Evolutionary conservation across 768 basidiomycete species (phyloP).

Genomic region (Xerocomus potaroensis): DNA sequence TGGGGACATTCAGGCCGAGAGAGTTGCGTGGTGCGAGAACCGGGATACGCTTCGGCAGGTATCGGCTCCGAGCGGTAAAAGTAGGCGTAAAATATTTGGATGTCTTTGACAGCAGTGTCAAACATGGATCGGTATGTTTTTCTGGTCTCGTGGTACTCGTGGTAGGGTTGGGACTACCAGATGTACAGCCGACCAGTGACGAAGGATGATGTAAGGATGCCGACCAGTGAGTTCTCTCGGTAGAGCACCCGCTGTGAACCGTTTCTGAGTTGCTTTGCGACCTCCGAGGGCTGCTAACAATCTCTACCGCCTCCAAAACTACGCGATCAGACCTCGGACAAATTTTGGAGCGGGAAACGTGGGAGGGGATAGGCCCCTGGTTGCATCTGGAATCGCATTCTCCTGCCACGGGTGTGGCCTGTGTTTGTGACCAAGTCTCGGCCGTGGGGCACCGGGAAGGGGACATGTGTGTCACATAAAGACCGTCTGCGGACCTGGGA

Average conservation of each 20-base stretch:
- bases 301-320: conserved; percentile 19
- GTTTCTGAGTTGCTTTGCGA: neutral
- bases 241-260: neutral
- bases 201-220: conserved; percentile 4
- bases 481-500: neutral
- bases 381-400: neutral
- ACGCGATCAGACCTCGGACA: conserved; percentile 2
- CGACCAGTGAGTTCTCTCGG: neutral
- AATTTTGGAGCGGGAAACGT: no score
- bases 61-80: neutral
- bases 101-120: neutral
- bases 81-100: conserved; percentile 20
- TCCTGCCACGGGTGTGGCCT: neutral
- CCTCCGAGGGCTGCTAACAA: conserved; percentile 2
- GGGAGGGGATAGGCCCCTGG: no score
- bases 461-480: neutral
- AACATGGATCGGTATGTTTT: neutral
- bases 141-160: neutral
- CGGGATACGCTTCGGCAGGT: neutral
- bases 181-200: conserved; percentile 1
- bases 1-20: conserved; percentile 3
- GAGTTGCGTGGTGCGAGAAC: conserved; percentile 2
- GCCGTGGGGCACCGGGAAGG: neutral
- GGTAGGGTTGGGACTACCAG: neutral
- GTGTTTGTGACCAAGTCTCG: neutral